A percentile compares a stretch with the other conserved stretches of the same genome.
Evolutionary conservation across 1,139 yeast species (phyloP).

Genomic region (Kluyveromyces marxianus): DNA sequence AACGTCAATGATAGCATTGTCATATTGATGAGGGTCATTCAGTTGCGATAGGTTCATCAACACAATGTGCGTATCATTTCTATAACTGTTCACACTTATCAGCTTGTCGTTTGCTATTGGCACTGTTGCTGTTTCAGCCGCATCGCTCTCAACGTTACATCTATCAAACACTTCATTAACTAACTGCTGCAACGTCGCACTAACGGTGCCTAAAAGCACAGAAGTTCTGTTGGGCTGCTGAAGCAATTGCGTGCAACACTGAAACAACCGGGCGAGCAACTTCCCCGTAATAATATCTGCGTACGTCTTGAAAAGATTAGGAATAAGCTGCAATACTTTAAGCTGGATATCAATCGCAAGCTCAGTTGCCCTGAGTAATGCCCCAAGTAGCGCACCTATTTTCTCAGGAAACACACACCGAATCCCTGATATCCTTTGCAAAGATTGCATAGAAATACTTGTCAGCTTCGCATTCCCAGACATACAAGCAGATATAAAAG

Average conservation of each 20-base stretch:
- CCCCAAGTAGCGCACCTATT: constrained; percentile 50
- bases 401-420: constrained; percentile 46
- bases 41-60: constrained; percentile 65
- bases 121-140: constrained; percentile 29
- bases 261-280: constrained; percentile 50
- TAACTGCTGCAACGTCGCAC: constrained; percentile 86
- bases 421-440: constrained; percentile 49
- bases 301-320: constrained; percentile 63
- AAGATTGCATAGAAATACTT: constrained; percentile 60
- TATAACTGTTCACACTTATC: constrained; percentile 41
- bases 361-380: constrained; percentile 67
- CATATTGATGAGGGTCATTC: constrained; percentile 45
- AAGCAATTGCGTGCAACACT: constrained; percentile 57
- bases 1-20: constrained; percentile 45
- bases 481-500: constrained; percentile 66
- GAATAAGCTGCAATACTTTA: constrained; percentile 78
- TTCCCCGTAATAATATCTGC: constrained; percentile 47
- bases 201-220: constrained; percentile 84
- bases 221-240: constrained; percentile 63
- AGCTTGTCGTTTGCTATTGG: constrained; percentile 39
- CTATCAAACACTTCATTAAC: constrained; percentile 70
- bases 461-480: constrained; percentile 70
- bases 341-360: constrained; percentile 78
- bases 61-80: constrained; percentile 63
- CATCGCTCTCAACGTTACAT: constrained; percentile 35